Evolutionary conservation across 768 basidiomycete genomes (phyloP).

Genomic region (Scleroderma citrinum): DNA sequence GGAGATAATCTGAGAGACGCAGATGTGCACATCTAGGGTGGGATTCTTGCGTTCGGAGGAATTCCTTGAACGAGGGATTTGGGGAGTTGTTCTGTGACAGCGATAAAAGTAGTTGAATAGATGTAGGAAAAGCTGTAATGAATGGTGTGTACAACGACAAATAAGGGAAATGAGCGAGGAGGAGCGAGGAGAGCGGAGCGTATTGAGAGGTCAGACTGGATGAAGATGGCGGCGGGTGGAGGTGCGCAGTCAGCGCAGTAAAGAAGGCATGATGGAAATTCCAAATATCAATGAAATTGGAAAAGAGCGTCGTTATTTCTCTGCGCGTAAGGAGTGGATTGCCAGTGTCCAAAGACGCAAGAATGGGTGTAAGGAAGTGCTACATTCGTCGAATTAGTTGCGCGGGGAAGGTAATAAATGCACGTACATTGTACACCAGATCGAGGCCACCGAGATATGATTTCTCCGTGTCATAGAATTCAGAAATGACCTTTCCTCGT

Average conservation of each 20-base stretch:
- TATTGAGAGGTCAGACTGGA: slow-evolving; percentile 19
- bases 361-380: slow-evolving; percentile 81
- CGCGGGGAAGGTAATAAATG: background rate
- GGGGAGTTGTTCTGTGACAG: slow-evolving; percentile 43
- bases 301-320: slow-evolving; percentile 70
- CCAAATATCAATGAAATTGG: slow-evolving; percentile 90
- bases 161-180: slow-evolving; percentile 83
- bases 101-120: slow-evolving; percentile 51
- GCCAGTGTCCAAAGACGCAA: slow-evolving; percentile 63
- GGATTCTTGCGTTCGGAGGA: slow-evolving; percentile 58
- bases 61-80: slow-evolving; percentile 48
- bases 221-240: slow-evolving; percentile 16
- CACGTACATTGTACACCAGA: slow-evolving; percentile 69
- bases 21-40: slow-evolving; percentile 69
- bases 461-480: slow-evolving; percentile 78
- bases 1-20: slow-evolving; percentile 76
- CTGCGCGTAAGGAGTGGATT: slow-evolving; percentile 64
- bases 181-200: slow-evolving; percentile 48
- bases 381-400: slow-evolving; percentile 24
- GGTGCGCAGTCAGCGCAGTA: slow-evolving; percentile 46
- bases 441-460: slow-evolving; percentile 80
- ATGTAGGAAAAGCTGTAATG: slow-evolving; percentile 68
- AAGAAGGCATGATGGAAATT: slow-evolving; percentile 78
- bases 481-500: slow-evolving; percentile 64
- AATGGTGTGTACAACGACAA: slow-evolving; percentile 84